Conservation (phyloP, 371 early-diverging fungal species). For the Mucor piriformis region DNA sequence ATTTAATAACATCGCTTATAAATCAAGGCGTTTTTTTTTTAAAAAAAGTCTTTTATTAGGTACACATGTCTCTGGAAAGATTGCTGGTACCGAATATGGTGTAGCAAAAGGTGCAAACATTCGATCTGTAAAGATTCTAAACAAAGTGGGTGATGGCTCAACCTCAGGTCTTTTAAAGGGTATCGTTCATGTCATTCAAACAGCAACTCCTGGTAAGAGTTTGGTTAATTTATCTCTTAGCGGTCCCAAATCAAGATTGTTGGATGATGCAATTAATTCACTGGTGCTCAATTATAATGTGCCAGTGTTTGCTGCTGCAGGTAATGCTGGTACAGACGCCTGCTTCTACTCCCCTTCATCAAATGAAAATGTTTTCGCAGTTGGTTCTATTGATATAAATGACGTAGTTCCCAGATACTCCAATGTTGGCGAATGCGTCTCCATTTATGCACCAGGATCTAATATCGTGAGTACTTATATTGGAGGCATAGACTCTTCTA, state of each 20-base stretch:
- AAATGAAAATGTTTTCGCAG: constrained; percentile 64
- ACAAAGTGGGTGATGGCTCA: constrained; percentile 55
- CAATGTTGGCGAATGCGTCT: constrained; percentile 60
- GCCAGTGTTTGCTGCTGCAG: constrained; percentile 70
- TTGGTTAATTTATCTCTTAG: constrained; percentile 64
- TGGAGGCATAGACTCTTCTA: constrained; percentile 26
- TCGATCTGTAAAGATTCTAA: constrained; percentile 71
- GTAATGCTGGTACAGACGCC: constrained; percentile 67
- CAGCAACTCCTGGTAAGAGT: constrained; percentile 33
- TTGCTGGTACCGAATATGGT: constrained; percentile 71
- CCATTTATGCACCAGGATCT: constrained; percentile 56
- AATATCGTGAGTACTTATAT: constrained; percentile 55
- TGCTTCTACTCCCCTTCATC: constrained; percentile 74
- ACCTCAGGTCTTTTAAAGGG: constrained; percentile 71
- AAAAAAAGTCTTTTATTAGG: constrained; percentile 29
- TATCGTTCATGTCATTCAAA: constrained; percentile 40
- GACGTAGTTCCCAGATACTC: constrained; percentile 57
- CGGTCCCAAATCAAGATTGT: constrained; percentile 41
- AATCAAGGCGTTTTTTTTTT: background rate
- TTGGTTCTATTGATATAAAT: constrained; percentile 58
- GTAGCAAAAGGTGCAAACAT: constrained; percentile 77
- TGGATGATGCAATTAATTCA: constrained; percentile 42
- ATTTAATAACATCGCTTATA: constrained; percentile 29
- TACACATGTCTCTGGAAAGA: constrained; percentile 80
- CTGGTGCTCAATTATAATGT: constrained; percentile 47